Evolutionary conservation across 768 basidiomycete species (phyloP), one percentile per base, ranked within the genome.

Genomic region (Serendipita vermifera): DNA sequence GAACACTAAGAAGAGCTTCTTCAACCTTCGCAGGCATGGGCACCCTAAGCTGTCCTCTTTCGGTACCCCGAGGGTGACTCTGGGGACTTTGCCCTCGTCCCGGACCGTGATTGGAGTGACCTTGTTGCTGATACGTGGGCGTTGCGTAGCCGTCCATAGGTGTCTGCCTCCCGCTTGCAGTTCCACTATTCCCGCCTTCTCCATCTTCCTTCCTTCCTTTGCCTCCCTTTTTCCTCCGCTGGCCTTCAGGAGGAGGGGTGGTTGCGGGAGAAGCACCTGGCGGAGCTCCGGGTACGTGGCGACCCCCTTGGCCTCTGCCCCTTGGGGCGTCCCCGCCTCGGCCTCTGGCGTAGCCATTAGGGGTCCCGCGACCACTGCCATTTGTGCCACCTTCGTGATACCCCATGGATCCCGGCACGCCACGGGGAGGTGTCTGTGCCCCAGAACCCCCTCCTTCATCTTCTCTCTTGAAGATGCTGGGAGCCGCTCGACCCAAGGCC

Each of bases 381-480:
- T 63, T 56, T 17, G n/a, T 53, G 17, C 57, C 55, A 39, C 43
- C 35, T 5, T 35, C 35, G 29, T 24, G 22, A 17, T 32, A 46
- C 17, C 24, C 56, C 29, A 58, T 70, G 68, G 51, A 59, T 38
- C 38, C 46, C n/a, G 41, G 22, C 15, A 59, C 56, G 33, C 54
- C 61, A 48, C 58, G 61, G 29, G 80, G 78, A 3, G 85, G 84
- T 11, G 84, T 85, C 32, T 77, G 73, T 17, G 70, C 74, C 6
- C 81, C 81, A 57, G 69, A 77, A n/a, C 66, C 66, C 1, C 84
- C 87, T 35, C 87, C 87, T 64, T 94, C 90, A 60, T 96, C 94
- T 66, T 92, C 89, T 15, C 93, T 79, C 69, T 87, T 91, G 73
- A 84, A 98, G 33, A 87, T 86, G 2, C 82, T 75, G 0, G 93